Evolutionary conservation across 139 green algal genomes (phyloP).

Genomic region (Chlamydomonas schloesseri): DNA sequence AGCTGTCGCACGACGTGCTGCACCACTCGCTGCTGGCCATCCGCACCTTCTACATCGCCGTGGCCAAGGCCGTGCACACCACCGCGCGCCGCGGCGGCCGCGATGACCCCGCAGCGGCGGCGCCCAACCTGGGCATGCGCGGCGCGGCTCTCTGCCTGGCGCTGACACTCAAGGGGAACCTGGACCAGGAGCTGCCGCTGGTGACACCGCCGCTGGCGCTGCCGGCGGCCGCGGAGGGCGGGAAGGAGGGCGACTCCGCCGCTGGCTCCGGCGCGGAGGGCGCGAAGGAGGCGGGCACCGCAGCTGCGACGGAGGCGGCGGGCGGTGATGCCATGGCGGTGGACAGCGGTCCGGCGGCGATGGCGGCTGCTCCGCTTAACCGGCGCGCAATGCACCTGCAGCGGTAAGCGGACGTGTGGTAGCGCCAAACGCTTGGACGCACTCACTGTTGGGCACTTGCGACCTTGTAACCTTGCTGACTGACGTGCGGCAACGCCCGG

Average conservation of each 20-base stretch:
- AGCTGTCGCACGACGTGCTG: slow-evolving; percentile 81
- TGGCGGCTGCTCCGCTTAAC: background rate
- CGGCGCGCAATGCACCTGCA: slow-evolving; percentile 35
- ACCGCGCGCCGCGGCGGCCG: slow-evolving; percentile 62
- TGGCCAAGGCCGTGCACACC: slow-evolving; percentile 87
- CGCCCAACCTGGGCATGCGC: slow-evolving; percentile 69
- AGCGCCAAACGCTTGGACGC: too few relatives aligned
- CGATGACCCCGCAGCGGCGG: slow-evolving; percentile 17
- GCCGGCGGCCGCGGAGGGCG: background rate
- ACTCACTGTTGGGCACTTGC: too few relatives aligned
- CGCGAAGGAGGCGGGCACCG: background rate
- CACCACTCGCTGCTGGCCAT: slow-evolving; percentile 76
- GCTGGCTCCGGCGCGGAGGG: background rate
- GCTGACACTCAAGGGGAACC: slow-evolving; percentile 72
- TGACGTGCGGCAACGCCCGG: too few relatives aligned
- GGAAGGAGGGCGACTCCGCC: background rate
- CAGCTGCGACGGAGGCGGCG: background rate
- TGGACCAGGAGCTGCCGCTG: slow-evolving; percentile 60
- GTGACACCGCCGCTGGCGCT: background rate
- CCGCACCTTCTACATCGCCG: slow-evolving; percentile 77
- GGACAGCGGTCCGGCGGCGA: background rate
- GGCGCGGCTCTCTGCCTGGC: slow-evolving; percentile 75
- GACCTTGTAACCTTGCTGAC: too few relatives aligned
- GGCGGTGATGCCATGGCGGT: slow-evolving; percentile 32
- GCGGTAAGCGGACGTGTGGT: background rate